Evolutionary conservation across 768 basidiomycete species (phyloP), one percentile per base, ranked within the genome.

Genomic region (Podaxis sp.): DNA sequence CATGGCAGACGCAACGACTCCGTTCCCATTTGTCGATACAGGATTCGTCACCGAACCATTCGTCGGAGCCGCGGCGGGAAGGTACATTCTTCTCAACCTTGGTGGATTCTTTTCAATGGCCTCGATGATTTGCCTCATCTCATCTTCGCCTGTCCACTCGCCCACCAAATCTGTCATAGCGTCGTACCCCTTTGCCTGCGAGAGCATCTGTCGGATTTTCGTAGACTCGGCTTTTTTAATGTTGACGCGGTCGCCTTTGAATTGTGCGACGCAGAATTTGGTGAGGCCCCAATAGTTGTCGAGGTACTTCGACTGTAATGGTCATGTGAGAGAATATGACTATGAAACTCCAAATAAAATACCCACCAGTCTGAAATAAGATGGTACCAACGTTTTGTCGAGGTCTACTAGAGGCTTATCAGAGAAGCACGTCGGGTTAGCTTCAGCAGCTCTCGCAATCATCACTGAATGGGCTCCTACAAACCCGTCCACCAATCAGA

Each of bases 361-460:
- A 51, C 76, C 49, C 75, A 93, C 89, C 75, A 97, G 69, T 65
- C 87, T 88, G 64, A 94, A 68, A 73, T 94, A 91, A 4, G 87
- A 74, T 25, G 90, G 89, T 52, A 92, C 76, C 27, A 97, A 76
- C 3, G 82, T 86, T 57, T 76, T 74, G 64, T 91, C 89, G 1
- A 94, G 75, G 66, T 94, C 90, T 12, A 77, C 71, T 25, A 93
- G 77, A 2, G 91, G 90, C 0, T 71, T 82, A 17, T 82, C 75
- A 2, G 85, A 85, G 79, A 98, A 98, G 67, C 94, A 90, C 0
- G 91, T 88, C 0, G 94, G 93, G 73, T 98, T 99, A 4, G 89
- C 76, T 74, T 99, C 97, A 5, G 96, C 97, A 0, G 89, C 94
- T 4, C 95, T 89, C 22, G 97, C 97, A 43, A 99, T 90, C 97